Conservation (phyloP, 257 asterid species). For the Primulina huaijiensis region DNA sequence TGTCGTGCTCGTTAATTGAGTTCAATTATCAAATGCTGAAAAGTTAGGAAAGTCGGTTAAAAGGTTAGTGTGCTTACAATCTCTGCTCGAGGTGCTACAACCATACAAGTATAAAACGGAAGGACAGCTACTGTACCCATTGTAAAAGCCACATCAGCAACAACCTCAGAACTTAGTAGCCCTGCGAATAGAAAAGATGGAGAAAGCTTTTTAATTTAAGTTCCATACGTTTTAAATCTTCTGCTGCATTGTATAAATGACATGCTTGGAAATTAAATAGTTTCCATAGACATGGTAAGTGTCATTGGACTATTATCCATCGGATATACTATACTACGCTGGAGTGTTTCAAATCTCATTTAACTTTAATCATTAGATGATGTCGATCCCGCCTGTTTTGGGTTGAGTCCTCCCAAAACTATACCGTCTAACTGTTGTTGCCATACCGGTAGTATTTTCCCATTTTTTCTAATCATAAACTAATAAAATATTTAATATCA, state of each 20-base stretch:
- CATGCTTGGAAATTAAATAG: not conserved
- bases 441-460: no score
- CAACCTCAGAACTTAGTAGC: constrained; percentile 45
- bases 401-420: no score
- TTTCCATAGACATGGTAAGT: not conserved
- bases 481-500: no score
- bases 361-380: no score
- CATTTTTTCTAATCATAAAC: no score
- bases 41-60: no score
- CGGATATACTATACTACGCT: no score
- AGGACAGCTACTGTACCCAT: constrained; percentile 78
- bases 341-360: no score
- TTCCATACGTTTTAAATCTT: not conserved
- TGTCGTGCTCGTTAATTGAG: not conserved
- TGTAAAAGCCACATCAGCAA: constrained; percentile 68
- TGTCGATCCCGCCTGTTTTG: no score
- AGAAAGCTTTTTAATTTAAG: not conserved
- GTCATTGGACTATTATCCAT: not conserved
- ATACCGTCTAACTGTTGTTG: no score
- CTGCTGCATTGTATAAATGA: not conserved
- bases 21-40: no score
- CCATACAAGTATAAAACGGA: constrained; percentile 79
- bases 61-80: constrained; percentile 37
- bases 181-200: constrained; percentile 39
- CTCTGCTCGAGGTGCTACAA: constrained; percentile 75